Evolutionary conservation across 768 basidiomycete genomes (phyloP).

Genomic region (Lentinus brumalis): DNA sequence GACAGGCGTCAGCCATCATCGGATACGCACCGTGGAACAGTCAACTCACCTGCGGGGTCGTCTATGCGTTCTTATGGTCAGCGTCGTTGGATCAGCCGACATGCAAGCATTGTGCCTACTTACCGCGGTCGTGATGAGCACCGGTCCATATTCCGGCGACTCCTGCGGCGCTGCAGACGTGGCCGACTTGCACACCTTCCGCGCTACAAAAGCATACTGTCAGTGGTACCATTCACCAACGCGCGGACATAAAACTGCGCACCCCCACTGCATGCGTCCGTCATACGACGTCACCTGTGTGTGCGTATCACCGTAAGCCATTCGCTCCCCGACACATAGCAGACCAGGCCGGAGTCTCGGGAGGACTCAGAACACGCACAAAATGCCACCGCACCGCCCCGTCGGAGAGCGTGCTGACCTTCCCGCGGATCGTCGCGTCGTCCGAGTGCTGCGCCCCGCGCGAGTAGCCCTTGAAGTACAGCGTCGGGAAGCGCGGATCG

Average conservation of each 20-base stretch:
- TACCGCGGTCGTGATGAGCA: slow-evolving; percentile 57
- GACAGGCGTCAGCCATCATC: neutral
- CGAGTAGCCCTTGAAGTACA: slow-evolving; percentile 33
- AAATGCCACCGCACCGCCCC: slow-evolving; percentile 45
- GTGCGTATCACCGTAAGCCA: neutral
- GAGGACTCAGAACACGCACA: slow-evolving; percentile 42
- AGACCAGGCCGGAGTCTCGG: neutral
- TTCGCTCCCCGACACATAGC: neutral
- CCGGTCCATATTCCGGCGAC: slow-evolving; percentile 72
- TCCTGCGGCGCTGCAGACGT: slow-evolving; percentile 64
- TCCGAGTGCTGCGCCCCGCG: slow-evolving; percentile 29
- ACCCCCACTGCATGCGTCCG: slow-evolving; percentile 62
- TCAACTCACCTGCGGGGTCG: slow-evolving; percentile 62
- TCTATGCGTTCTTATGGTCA: slow-evolving; percentile 33
- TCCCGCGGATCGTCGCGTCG: slow-evolving; percentile 34
- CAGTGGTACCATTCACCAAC: neutral
- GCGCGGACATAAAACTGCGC: no score
- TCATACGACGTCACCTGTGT: slow-evolving; percentile 56
- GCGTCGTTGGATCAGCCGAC: neutral
- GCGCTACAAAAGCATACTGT: slow-evolving; percentile 43
- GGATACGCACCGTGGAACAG: neutral
- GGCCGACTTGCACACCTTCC: slow-evolving; percentile 68
- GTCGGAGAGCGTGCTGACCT: slow-evolving; percentile 35
- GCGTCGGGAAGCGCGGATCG: slow-evolving; percentile 27
- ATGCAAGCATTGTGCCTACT: slow-evolving; percentile 5